A percentile compares a stretch with the other conserved stretches of the same genome.
Conservation (phyloP, 257 asterid genomes). For the Capsicum baccatum region DNA sequence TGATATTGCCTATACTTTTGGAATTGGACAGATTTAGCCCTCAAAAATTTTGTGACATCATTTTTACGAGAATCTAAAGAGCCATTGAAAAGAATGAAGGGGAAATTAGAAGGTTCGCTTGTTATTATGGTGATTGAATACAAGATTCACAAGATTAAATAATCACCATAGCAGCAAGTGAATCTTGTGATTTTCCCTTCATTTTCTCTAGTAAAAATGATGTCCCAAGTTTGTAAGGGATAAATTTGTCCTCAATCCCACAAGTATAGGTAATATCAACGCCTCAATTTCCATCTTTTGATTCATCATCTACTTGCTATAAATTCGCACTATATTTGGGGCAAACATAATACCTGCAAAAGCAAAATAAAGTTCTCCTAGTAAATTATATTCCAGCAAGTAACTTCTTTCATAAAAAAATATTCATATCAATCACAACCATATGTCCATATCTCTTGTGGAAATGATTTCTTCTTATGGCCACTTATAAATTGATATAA, state of each 20-base stretch:
- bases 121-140: too few species aligned
- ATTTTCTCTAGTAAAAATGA: conserved; percentile 59
- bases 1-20: too few species aligned
- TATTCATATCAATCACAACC: not conserved
- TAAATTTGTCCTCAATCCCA: conserved; percentile 63
- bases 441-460: not conserved
- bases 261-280: conserved; percentile 34
- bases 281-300: conserved; percentile 64
- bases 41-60: too few species aligned
- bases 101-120: too few species aligned
- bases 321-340: too few species aligned
- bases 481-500: too few species aligned
- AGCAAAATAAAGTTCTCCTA: not conserved
- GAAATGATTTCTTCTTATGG: too few species aligned
- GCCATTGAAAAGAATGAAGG: too few species aligned
- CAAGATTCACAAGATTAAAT: too few species aligned
- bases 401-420: not conserved
- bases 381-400: not conserved
- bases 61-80: too few species aligned
- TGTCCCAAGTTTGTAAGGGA: conserved; percentile 54
- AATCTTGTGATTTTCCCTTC: conserved; percentile 48
- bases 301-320: too few species aligned
- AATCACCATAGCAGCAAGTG: conserved; percentile 30
- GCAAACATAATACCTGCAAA: not conserved
- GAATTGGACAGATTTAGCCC: too few species aligned